Percentiles rank a stretch among this genome's conserved stretches.
phyloP scores from a whole-genome alignment of 305 asterid species.

The Rubia peregrina region DNA sequence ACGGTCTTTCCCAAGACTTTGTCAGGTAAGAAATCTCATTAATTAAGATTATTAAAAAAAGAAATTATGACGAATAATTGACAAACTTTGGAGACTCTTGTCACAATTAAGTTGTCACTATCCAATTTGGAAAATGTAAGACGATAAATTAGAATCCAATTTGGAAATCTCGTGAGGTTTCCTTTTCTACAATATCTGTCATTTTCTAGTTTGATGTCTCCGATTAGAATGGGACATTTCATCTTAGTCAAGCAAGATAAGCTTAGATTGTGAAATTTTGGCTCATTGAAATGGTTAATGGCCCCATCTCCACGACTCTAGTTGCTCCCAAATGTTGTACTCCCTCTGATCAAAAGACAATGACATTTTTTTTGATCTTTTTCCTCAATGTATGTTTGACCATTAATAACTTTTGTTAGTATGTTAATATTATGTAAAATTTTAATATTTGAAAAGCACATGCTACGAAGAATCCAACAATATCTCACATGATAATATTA shows the following conservation, averaged over 20 bases:
- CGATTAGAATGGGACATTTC: not conserved
- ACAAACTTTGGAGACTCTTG: not conserved
- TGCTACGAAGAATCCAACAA: no score
- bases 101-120: not conserved
- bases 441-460: no score
- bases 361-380: no score
- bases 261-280: not conserved
- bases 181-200: not conserved
- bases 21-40: no score
- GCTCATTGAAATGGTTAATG: not conserved
- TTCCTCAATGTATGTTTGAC: no score
- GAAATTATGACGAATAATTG: not conserved
- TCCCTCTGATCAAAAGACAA: no score
- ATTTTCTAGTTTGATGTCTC: not conserved
- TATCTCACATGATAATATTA: no score
- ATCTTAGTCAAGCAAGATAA: not conserved
- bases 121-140: not conserved
- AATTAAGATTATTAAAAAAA: no score
- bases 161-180: not conserved
- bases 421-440: no score
- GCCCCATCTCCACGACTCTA: not conserved
- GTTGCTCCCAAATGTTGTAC: not conserved
- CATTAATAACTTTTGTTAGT: no score
- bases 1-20: no score
- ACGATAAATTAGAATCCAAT: slow-evolving; percentile 1